phyloP scores from a whole-genome alignment of 345 rosid species.

The Populus nigra region DNA sequence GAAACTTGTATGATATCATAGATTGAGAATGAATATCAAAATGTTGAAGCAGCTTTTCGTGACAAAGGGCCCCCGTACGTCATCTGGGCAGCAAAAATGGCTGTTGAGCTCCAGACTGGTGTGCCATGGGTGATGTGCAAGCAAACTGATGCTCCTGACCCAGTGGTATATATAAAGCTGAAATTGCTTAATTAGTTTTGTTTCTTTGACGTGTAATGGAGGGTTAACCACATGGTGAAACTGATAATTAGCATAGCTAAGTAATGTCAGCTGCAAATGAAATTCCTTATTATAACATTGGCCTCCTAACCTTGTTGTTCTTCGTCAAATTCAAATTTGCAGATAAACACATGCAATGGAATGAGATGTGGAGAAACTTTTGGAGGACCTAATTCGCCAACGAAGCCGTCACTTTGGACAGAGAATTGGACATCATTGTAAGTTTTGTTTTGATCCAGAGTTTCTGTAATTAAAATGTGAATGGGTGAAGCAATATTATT shows the following conservation, averaged over 20 bases:
- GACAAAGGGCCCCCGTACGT: slow-evolving; percentile 60
- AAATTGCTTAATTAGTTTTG: too few species aligned
- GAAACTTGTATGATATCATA: slow-evolving; percentile 25
- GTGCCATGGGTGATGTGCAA: slow-evolving; percentile 96
- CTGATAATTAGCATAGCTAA: too few species aligned
- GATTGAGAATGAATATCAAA: slow-evolving; percentile 85
- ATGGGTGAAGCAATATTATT: too few species aligned
- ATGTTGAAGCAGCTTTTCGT: slow-evolving; percentile 49
- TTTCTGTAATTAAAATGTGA: neutral
- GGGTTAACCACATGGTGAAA: too few species aligned
- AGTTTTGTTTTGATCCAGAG: neutral
- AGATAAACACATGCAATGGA: slow-evolving; percentile 86
- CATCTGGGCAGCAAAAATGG: slow-evolving; percentile 73
- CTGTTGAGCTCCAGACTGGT: slow-evolving; percentile 66
- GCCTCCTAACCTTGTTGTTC: too few species aligned
- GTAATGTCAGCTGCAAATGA: too few species aligned
- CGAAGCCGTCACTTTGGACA: slow-evolving; percentile 85
- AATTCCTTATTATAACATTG: too few species aligned
- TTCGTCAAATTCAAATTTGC: slow-evolving; percentile 3
- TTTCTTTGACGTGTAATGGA: too few species aligned
- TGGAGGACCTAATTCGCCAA: slow-evolving; percentile 72
- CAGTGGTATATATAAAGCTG: slow-evolving; percentile 41
- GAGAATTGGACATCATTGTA: slow-evolving; percentile 91
- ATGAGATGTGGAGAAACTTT: slow-evolving; percentile 80
- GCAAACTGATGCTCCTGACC: slow-evolving; percentile 84